Evolutionary conservation across 257 asterid species (phyloP), one percentile per base, ranked within the genome.

Genomic region (Solanum pimpinellifolium): DNA sequence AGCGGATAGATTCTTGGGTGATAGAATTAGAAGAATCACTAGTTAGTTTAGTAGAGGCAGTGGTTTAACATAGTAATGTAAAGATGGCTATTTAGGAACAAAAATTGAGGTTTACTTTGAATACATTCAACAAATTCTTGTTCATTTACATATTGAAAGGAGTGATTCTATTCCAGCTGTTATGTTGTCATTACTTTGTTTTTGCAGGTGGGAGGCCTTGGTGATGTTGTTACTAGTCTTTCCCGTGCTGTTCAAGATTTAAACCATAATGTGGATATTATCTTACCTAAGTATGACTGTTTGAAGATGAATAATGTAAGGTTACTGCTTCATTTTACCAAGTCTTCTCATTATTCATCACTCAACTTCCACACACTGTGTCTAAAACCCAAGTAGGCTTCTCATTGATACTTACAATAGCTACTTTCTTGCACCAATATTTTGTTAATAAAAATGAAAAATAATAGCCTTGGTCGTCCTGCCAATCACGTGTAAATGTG

Each of bases 171-270:
- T 47, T 46, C 84, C 66, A 16, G 25, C 42, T 46, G 16, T 78
- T 80, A 80, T 27, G 42, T 46, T 69, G 20, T 85, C 81, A 18
- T 49, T 68, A 33, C 68, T 70, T 69, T 90, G 89, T 85, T 89
- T 70, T 88, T 89, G 92, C 97, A 97, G 99, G 99, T 97, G 86
- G 99, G 99, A 80, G 99, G 99, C 83, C 98, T 97, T 83, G 99
- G 99, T 88, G 99, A 96, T 91, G 99, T 97, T 87, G 99, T 97
- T 87, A 97, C 99, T 77, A 94, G 99, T 92, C 98, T 97, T 93
- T 96, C 99, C 75, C 96, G 98, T 88, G 99, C 99, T 44, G 96
- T 97, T 86, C 98, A 95, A 94, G 99, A 97, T 89, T 91, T 95
- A 93, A 95, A 95, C 90, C 99, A 97, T 88, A 94, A 86, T 83